phyloP scores from a whole-genome alignment of 2,329 filamentous ascomycete genomes.

The Penicillium sp. region DNA sequence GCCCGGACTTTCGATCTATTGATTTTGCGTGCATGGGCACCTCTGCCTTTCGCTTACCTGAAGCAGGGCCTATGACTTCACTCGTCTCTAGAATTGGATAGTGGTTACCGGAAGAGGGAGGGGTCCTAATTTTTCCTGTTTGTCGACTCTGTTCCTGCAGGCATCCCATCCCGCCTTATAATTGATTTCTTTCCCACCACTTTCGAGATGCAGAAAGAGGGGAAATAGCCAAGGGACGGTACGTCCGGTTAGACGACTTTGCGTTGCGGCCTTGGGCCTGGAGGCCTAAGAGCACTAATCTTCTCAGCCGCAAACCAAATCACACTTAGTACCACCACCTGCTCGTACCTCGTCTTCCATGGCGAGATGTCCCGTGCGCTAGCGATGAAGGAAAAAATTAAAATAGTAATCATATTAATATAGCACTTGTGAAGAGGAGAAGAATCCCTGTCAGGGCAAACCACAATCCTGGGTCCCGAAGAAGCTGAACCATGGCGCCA shows the following conservation, averaged over 20 bases:
- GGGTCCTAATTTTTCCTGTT: background rate
- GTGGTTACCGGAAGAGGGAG: background rate
- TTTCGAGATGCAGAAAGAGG: background rate
- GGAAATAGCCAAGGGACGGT: background rate
- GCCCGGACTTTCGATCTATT: conserved; percentile 7
- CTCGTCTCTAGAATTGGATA: background rate
- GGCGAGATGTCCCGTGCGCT: conserved; percentile 6
- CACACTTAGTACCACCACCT: background rate
- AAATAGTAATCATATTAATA: background rate
- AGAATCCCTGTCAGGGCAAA: background rate
- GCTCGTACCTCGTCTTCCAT: background rate
- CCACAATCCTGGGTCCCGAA: background rate
- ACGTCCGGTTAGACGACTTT: background rate
- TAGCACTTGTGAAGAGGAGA: background rate
- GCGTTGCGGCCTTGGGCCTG: background rate
- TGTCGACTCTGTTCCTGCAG: background rate
- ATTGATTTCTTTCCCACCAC: background rate
- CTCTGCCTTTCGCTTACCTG: background rate
- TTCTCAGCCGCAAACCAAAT: conserved; percentile 5
- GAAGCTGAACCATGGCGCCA: background rate
- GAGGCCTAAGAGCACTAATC: background rate
- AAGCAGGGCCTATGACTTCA: conserved; percentile 2
- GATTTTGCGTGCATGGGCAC: conserved; percentile 4
- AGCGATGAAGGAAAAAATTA: background rate
- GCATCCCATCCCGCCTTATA: background rate